Percentiles rank a stretch among this genome's conserved stretches.
phyloP scores from a whole-genome alignment of 1,284 basidiomycete genomes.

The Cryptococcus sp. region DNA sequence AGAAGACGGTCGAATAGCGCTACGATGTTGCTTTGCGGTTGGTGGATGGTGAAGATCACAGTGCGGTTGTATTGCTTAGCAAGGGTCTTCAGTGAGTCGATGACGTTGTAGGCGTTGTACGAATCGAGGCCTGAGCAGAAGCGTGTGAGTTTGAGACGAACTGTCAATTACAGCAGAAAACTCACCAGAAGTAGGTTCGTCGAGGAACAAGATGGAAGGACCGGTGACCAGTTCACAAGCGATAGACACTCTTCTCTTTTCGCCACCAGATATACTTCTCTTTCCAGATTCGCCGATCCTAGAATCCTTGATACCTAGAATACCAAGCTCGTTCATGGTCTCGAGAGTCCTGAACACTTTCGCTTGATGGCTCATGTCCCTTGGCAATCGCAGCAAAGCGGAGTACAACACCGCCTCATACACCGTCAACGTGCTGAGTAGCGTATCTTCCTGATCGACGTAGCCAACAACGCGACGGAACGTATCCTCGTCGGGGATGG shows the following conservation, averaged over 20 bases:
- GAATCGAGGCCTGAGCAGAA: slow-evolving; percentile 75
- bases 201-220: slow-evolving; percentile 91
- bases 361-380: slow-evolving; percentile 91
- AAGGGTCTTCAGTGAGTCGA: slow-evolving; percentile 82
- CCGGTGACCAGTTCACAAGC: slow-evolving; percentile 98
- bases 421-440: slow-evolving; percentile 94
- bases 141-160: background rate
- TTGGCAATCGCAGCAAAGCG: slow-evolving; percentile 81
- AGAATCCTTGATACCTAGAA: slow-evolving; percentile 84
- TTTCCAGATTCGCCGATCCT: slow-evolving; percentile 79
- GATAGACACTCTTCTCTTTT: slow-evolving; percentile 92
- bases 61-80: slow-evolving; percentile 91
- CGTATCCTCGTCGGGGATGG: slow-evolving; percentile 66
- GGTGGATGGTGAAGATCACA: slow-evolving; percentile 95
- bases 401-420: slow-evolving; percentile 97
- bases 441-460: slow-evolving; percentile 96
- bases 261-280: slow-evolving; percentile 90
- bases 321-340: slow-evolving; percentile 94
- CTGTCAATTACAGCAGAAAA: slow-evolving; percentile 73
- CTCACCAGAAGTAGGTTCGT: slow-evolving; percentile 92
- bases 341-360: slow-evolving; percentile 93
- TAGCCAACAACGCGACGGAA: slow-evolving; percentile 88
- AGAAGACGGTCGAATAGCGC: slow-evolving; percentile 90
- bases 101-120: slow-evolving; percentile 92
- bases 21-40: slow-evolving; percentile 97